Conservation (phyloP, 768 basidiomycete species). For the Hemileccinum impolitum region DNA sequence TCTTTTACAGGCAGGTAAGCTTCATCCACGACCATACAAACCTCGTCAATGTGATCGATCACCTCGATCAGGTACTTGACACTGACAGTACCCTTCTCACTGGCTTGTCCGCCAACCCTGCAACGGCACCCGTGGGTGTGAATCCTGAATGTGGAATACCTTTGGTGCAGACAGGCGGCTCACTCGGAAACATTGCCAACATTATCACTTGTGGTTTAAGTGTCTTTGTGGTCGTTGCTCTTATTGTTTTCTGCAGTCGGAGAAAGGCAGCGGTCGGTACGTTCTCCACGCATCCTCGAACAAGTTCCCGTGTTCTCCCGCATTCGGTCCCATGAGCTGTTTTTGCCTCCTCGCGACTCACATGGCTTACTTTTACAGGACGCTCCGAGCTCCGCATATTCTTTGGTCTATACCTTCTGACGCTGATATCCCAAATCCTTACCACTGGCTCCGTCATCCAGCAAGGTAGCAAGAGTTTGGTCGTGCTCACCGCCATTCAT, state of each 20-base stretch:
- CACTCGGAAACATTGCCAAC: slow-evolving; percentile 83
- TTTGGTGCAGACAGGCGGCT: slow-evolving; percentile 51
- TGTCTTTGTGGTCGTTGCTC: slow-evolving; percentile 51
- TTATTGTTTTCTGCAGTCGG: slow-evolving; percentile 57
- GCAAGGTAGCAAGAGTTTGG: slow-evolving; percentile 72
- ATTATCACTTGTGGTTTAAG: slow-evolving; percentile 78
- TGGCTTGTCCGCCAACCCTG: slow-evolving; percentile 42
- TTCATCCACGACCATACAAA: slow-evolving; percentile 9
- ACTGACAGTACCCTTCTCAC: slow-evolving; percentile 32
- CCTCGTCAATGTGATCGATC: slow-evolving; percentile 15
- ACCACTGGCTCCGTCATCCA: slow-evolving; percentile 75
- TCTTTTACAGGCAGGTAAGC: slow-evolving; percentile 84
- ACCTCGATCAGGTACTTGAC: slow-evolving; percentile 39
- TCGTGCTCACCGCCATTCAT: slow-evolving; percentile 74
- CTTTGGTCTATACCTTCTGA: slow-evolving; percentile 62
- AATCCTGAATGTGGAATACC: slow-evolving; percentile 79
- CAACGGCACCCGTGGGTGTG: slow-evolving; percentile 74
- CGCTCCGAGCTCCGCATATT: slow-evolving; percentile 71
- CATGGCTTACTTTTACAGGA: slow-evolving; percentile 33
- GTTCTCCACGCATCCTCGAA: slow-evolving; percentile 23
- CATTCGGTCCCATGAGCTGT: background rate
- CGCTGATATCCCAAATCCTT: slow-evolving; percentile 75
- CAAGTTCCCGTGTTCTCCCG: background rate
- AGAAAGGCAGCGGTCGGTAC: slow-evolving; percentile 87
- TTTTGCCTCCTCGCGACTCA: background rate